A percentile compares a stretch with the other conserved stretches of the same genome.
Evolutionary conservation across 2,329 filamentous ascomycete genomes (phyloP).

Genomic region (Microthyrium microscopicum): DNA sequence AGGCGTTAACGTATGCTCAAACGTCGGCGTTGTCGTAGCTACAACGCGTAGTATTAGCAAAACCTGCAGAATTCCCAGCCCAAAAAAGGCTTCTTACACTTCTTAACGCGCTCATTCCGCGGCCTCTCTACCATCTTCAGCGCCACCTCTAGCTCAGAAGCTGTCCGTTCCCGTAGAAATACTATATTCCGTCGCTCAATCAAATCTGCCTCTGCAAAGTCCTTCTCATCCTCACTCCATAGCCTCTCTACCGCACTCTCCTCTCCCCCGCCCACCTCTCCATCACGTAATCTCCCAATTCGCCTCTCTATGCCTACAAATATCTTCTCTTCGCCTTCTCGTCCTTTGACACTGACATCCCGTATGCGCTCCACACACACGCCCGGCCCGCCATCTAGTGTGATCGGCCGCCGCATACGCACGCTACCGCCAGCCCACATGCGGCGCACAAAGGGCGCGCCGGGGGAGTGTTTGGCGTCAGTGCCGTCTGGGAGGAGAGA

Average conservation of each 20-base stretch:
- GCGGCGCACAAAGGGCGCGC: constrained; percentile 51
- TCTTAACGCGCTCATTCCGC: constrained; percentile 21
- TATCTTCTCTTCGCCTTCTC: constrained; percentile 35
- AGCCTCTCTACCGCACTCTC: constrained; percentile 23
- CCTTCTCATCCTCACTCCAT: constrained; percentile 26
- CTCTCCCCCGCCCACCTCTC: constrained; percentile 15
- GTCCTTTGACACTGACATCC: constrained; percentile 32
- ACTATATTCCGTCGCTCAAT: constrained; percentile 45
- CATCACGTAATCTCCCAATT: constrained; percentile 20
- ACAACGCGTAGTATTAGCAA: neutral
- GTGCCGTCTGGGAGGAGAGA: constrained; percentile 67
- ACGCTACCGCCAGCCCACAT: constrained; percentile 82
- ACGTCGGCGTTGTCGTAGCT: constrained; percentile 34
- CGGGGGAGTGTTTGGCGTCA: constrained; percentile 63
- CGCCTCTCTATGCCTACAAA: constrained; percentile 43
- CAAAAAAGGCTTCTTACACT: constrained; percentile 15
- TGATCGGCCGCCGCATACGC: constrained; percentile 10
- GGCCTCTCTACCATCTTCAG: constrained; percentile 14
- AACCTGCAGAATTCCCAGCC: neutral
- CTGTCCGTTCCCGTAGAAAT: constrained; percentile 39
- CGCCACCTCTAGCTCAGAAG: constrained; percentile 18
- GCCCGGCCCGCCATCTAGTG: constrained; percentile 19
- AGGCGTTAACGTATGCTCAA: constrained; percentile 45
- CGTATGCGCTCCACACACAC: constrained; percentile 33
- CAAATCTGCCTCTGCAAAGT: constrained; percentile 26